These are phyloP conservation scores for Ajuga chamaepitys DNA, from an alignment of 257 asterid species.

Conservation along the genomic window DNA sequence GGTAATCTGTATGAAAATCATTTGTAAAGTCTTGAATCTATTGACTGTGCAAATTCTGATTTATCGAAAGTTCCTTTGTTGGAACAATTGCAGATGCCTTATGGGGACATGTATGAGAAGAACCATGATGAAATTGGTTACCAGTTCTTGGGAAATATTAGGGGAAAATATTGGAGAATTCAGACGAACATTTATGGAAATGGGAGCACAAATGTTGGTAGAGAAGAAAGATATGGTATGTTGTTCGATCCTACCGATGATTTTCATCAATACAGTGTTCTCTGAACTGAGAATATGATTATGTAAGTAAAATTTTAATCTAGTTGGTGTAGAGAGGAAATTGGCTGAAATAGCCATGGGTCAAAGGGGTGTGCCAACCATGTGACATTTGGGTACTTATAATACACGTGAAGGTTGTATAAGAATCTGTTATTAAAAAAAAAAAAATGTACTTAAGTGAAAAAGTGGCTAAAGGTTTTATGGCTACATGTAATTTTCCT, in stretches of 20 bases:
- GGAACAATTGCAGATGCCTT: conserved; percentile 60
- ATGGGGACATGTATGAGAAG: conserved; percentile 61
- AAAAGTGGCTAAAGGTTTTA: too few species aligned
- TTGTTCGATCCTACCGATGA: conserved; percentile 90
- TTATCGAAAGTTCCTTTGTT: not conserved
- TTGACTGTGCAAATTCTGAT: not conserved
- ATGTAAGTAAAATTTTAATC: conserved; percentile 43
- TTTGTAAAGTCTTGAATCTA: not conserved
- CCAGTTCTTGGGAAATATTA: conserved; percentile 83
- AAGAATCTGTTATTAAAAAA: too few species aligned
- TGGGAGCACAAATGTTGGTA: conserved; percentile 70
- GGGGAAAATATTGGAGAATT: conserved; percentile 80
- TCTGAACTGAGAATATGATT: conserved; percentile 60
- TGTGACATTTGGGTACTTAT: too few species aligned
- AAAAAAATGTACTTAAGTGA: too few species aligned
- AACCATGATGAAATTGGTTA: conserved; percentile 85
- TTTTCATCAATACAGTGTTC: conserved; percentile 67
- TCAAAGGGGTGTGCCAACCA: too few species aligned
- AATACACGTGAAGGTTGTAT: too few species aligned
- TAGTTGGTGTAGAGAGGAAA: too few species aligned
- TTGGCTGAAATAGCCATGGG: too few species aligned
- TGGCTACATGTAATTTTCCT: too few species aligned
- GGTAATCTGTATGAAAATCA: too few species aligned
- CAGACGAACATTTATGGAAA: conserved; percentile 88
- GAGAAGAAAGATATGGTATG: conserved; percentile 85